Conservation (phyloP, 2,329 filamentous ascomycete genomes). For the Neonectria hederae region DNA sequence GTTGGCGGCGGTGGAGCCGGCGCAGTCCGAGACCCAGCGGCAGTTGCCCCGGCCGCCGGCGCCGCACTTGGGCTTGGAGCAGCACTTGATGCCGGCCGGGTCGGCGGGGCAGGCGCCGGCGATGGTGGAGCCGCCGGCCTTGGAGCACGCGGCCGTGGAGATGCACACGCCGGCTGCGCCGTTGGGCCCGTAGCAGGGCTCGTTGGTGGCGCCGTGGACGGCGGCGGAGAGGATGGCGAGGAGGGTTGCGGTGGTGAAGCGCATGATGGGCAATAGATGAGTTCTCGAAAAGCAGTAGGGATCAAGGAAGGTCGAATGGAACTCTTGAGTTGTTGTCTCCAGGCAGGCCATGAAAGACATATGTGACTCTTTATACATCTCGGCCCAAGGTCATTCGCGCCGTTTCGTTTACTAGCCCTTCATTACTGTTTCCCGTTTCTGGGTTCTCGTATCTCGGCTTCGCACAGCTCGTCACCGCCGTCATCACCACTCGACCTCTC, state of each 20-base stretch:
- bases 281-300: background rate
- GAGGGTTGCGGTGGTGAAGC: slow-evolving; percentile 26
- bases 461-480: background rate
- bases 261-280: slow-evolving; percentile 30
- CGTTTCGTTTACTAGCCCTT: background rate
- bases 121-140: slow-evolving; percentile 50
- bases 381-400: background rate
- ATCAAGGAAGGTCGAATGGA: background rate
- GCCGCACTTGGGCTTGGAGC: slow-evolving; percentile 51
- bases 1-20: slow-evolving; percentile 40
- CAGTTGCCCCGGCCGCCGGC: slow-evolving; percentile 48
- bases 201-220: slow-evolving; percentile 43
- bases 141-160: slow-evolving; percentile 47
- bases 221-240: slow-evolving; percentile 25
- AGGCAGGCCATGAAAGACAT: background rate
- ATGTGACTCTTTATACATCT: background rate
- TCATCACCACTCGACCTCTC: background rate
- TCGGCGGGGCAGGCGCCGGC: slow-evolving; percentile 51
- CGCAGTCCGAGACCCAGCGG: slow-evolving; percentile 51
- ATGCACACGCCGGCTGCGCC: slow-evolving; percentile 50
- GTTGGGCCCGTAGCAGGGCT: slow-evolving; percentile 45
- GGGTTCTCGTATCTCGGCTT: background rate
- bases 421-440: background rate
- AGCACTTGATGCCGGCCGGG: slow-evolving; percentile 52
- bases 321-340: background rate